These are phyloP conservation scores for Candida coleopterorum DNA, from an alignment of 805 yeast species.

Conservation along the genomic window DNA sequence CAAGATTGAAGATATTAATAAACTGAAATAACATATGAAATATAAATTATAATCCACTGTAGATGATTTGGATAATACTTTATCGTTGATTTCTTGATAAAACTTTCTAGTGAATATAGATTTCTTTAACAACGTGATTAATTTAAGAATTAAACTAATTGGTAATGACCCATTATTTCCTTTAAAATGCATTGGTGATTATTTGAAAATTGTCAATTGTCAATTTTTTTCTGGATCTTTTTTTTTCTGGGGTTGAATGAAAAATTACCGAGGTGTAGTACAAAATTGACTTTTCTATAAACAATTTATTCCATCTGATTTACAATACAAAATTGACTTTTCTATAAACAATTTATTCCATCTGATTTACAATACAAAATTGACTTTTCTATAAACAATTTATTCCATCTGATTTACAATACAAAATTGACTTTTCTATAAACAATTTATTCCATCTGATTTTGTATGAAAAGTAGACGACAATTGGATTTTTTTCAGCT, in stretches of 20 bases:
- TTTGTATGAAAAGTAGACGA: too few relatives aligned
- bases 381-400: too few relatives aligned
- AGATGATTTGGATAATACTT: conserved; percentile 27
- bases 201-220: not conserved
- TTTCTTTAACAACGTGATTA: conserved; percentile 25
- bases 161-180: conserved; percentile 8
- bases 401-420: too few relatives aligned
- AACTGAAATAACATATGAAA: conserved; percentile 40
- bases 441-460: too few relatives aligned
- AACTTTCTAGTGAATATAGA: conserved; percentile 34
- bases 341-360: too few relatives aligned
- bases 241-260: not conserved
- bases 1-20: conserved; percentile 30
- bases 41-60: conserved; percentile 37
- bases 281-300: not conserved
- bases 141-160: conserved; percentile 7
- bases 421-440: too few relatives aligned
- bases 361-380: too few relatives aligned
- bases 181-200: not conserved
- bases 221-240: not conserved
- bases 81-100: conserved; percentile 38
- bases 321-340: too few relatives aligned
- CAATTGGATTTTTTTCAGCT: too few relatives aligned
- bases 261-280: conserved; percentile 1
- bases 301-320: too few relatives aligned